phyloP scores from a whole-genome alignment of 345 rosid genomes.

The Pelargonium nanum region DNA sequence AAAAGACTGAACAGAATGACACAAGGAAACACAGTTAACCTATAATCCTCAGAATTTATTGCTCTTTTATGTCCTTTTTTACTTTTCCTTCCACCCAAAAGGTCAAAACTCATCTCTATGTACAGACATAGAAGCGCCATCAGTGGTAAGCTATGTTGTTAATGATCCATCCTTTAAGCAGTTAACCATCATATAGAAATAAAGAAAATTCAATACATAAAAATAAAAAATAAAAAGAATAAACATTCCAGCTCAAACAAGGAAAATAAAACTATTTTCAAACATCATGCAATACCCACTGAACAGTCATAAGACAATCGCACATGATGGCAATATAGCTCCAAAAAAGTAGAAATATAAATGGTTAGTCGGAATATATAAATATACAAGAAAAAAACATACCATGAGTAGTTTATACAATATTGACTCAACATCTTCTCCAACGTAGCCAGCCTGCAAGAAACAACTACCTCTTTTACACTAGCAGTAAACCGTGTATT shows the following conservation, averaged over 20 bases:
- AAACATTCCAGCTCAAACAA: background rate
- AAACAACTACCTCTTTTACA: conserved; percentile 12
- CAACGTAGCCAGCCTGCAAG: conserved; percentile 91
- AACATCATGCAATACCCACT: background rate
- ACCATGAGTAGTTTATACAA: conserved; percentile 75
- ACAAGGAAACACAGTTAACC: too few relatives aligned
- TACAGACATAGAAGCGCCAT: background rate
- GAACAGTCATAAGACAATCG: background rate
- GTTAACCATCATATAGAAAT: too few relatives aligned
- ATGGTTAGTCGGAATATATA: background rate
- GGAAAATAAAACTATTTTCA: background rate
- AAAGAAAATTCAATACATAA: too few relatives aligned
- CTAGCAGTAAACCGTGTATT: background rate
- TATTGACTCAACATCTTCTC: conserved; percentile 96
- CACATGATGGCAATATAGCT: background rate
- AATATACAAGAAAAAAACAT: conserved; percentile 7
- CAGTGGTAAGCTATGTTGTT: background rate
- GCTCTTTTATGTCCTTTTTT: too few relatives aligned
- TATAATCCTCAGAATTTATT: too few relatives aligned
- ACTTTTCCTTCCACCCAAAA: background rate
- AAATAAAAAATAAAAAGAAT: too few relatives aligned
- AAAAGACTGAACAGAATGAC: too few relatives aligned
- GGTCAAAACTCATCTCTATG: background rate
- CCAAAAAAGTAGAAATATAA: background rate
- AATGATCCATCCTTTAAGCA: too few relatives aligned